These are phyloP conservation scores for Herpetospermum pedunculosum DNA, from an alignment of 306 rosid genomes.

Conservation along the genomic window DNA sequence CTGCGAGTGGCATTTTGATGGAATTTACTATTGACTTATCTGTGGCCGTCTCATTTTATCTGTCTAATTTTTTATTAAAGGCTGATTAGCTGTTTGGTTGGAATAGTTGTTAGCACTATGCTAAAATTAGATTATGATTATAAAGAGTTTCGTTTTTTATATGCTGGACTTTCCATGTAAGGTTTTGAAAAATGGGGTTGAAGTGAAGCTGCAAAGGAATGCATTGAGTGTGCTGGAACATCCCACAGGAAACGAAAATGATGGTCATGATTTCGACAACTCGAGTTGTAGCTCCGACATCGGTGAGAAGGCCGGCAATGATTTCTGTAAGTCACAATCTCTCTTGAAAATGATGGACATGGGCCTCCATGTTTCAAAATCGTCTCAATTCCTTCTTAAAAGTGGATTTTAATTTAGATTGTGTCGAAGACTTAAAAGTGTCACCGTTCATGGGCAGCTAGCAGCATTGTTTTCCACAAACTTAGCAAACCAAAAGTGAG, in stretches of 20 bases:
- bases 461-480: constrained; percentile 36
- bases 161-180: constrained; percentile 4
- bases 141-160: background rate
- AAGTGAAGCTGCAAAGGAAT: constrained; percentile 66
- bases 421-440: background rate
- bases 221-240: constrained; percentile 68
- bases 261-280: constrained; percentile 33
- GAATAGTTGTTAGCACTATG: background rate
- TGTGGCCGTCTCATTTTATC: background rate
- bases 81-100: background rate
- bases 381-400: background rate
- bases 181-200: constrained; percentile 67
- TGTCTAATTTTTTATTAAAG: background rate
- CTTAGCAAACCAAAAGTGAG: constrained; percentile 33
- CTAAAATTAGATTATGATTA: background rate
- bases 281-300: constrained; percentile 50
- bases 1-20: background rate
- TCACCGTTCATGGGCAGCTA: constrained; percentile 22
- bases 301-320: constrained; percentile 47
- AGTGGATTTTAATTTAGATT: background rate
- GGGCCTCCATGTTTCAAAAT: background rate
- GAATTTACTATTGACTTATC: background rate
- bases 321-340: constrained; percentile 29
- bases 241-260: constrained; percentile 48
- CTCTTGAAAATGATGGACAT: background rate